Base-by-base conservation (phyloP, 352 stramenopile species). In the Phytophthora fragariae region DNA sequence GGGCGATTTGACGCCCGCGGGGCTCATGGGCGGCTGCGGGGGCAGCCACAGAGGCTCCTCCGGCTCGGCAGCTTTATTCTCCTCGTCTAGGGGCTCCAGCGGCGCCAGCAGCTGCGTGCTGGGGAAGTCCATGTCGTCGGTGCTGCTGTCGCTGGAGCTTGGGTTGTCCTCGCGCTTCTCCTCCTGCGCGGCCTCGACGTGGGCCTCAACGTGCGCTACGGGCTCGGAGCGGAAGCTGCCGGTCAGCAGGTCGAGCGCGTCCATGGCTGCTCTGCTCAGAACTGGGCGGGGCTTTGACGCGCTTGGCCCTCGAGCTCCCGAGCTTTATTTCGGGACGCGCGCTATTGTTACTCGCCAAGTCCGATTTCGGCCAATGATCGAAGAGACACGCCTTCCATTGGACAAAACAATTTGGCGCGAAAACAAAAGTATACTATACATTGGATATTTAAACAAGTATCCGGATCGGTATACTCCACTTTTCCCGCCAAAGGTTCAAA, bases 21-120 rank as follows among this genome's bases (percentile, higher is more conserved):
- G 59, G 27, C 57, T 81, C 39, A 27, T 72, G 3, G 57, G 52
- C 17, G 47, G 35, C n/a, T 64, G 41, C 41, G n/a, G 14, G 41
- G 10, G 41, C 41, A 12, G 7, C 41, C 17, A 27, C 24, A 27
- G 35, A 8, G 10, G 9, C 8, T 15, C 19, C 29, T 59, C 35
- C 35, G 37, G 19, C 39, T 67, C 41, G 15, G 31, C 27, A 11
- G 69, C 61, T 11, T 75, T 62, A 12, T 41, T 55, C 1, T 59
- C 59, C 24, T 70, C 60, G 15, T 67, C 29, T 2, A 10, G 19
- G 11, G n/a, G 37, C 10, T 85, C 72, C 35, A 41, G 9, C 3
- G 81, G 77, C 3, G 69, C 54, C 24, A 89, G 63, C 47, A 82
- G 35, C 62, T 91, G 83, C 41, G 81, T 89, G 47, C 65, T 62